phyloP scores from a whole-genome alignment of 2,329 filamentous ascomycete species.

The Aschersonia sp. region DNA sequence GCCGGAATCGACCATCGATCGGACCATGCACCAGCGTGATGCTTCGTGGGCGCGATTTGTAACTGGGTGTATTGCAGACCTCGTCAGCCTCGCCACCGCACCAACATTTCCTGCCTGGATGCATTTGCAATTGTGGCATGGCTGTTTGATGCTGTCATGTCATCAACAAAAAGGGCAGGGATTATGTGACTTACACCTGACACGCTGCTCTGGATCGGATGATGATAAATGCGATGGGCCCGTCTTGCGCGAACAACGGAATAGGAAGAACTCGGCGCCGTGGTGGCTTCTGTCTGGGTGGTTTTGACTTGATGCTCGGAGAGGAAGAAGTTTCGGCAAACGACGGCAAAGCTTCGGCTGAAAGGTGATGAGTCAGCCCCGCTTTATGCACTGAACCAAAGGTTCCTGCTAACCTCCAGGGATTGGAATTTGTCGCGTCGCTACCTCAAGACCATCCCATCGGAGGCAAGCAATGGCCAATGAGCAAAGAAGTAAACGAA shows the following conservation, averaged over 20 bases:
- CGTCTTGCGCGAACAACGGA: conserved; percentile 21
- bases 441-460: not conserved
- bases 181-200: conserved; percentile 9
- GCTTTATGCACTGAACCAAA: not conserved
- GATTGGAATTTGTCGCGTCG: not conserved
- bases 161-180: conserved; percentile 17
- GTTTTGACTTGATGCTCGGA: conserved; percentile 18
- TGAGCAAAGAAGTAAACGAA: too few relatives aligned
- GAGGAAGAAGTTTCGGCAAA: conserved; percentile 19
- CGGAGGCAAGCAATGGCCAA: too few relatives aligned
- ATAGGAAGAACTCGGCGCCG: conserved; percentile 31
- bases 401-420: not conserved
- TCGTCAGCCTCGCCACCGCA: conserved; percentile 7
- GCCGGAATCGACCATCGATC: too few relatives aligned
- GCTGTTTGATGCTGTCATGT: conserved; percentile 3
- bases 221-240: conserved; percentile 29
- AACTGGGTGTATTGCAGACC: conserved; percentile 4
- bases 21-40: too few relatives aligned
- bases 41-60: too few relatives aligned
- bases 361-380: not conserved
- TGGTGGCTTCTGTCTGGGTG: conserved; percentile 13
- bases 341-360: conserved; percentile 7
- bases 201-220: conserved; percentile 15
- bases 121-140: conserved; percentile 2
- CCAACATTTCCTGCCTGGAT: conserved; percentile 2